Base-by-base conservation (phyloP, 768 basidiomycete genomes). In the Tephrocybe sp. region DNA sequence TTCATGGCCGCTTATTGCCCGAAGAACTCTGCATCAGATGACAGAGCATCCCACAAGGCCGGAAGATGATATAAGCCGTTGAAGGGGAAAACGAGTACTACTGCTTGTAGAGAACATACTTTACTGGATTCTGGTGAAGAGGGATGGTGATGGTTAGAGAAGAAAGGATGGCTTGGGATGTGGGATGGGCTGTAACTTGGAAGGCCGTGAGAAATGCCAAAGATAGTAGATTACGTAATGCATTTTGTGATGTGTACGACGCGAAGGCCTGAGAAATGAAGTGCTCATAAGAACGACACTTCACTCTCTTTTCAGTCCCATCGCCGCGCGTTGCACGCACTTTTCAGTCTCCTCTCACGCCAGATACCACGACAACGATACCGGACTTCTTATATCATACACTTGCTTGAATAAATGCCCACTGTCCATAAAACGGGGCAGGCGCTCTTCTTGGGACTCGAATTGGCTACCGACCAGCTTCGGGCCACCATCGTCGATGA, bases 401-500 rank as follows among this genome's bases (percentile, higher is more conserved):
- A 47, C 36, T 52, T 45, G n/a, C 38, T 46, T 45, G 62, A 68
- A 56, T 55, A 63, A 63, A 73, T 78, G 76, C 74, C 75, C 54
- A 68, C 70, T 50, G 57, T 65, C 59, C 66, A 72, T 35, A 77
- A 78, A 67, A 65, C 70, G 16, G 72, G 72, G 51, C 72, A 73
- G 41, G 68, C 72, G 48, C 78, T 89, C 59, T 93, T 92, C 70
- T 82, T 94, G 36, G 92, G 91, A 52, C 78, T 94, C 64, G 90
- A 92, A 72, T 79, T 93, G 48, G 85, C 87, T 3, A 85, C 85
- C 32, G 91, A 92, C 74, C 87, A 91, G 68, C 71, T 92, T 39
- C 81, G 89, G 43, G 91, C 89, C 39, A 84, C 87, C 44, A 79
- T 94, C 57, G 83, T 94, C 53, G 91, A 93, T 62, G 88, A 89